Evolutionary conservation across 2,329 filamentous ascomycete species (phyloP), one percentile per base, ranked within the genome.

Genomic region (Tetracladium maxilliforme): DNA sequence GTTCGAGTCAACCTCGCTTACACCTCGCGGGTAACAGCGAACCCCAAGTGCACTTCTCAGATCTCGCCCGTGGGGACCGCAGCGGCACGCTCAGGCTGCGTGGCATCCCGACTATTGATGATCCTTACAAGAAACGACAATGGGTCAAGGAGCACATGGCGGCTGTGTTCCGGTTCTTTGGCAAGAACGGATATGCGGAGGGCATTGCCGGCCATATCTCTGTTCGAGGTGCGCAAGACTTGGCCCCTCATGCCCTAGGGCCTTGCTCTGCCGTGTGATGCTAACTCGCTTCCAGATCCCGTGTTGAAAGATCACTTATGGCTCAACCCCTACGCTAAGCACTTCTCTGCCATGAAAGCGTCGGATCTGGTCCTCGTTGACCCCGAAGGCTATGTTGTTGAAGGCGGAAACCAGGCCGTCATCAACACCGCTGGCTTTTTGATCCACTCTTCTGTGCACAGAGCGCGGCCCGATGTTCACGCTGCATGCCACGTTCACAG

Each of bases 181-280:
- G 48, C 2, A 36, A 37, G 2, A 37, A 44, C 8, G 51, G 51
- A 10, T 58, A 52, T 21, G 47, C 49, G 24, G 48, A 52, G 28
- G 48, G 49, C 5, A 44, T 51, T n/a, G 47, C 49, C 3, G 56
- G 55, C n/a, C 56, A 60, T 30, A 58, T 60, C 24, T 52, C 47
- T 11, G 46, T 57, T 7, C 41, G 54, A 16, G 24, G 27, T 31
- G 14, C 7, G 22, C 10, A 24, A 22, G 7, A 12, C 14, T 22
- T 12, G 11, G 21, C 12, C 9, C 7, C 14, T 11, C 14, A 8
- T 8, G 7, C 21, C 11, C 14, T 12, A 7, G n/a, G 18, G 9
- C n/a, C 18, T 9, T 20, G n/a, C 9, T 9, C 18, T 9, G 18
- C 9, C n/a, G 18, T 20, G 18, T 20, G 9, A 9, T n/a, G 18